Percentiles rank a stretch among this genome's conserved stretches.
phyloP scores from a whole-genome alignment of 768 basidiomycete species.

The Pholiota microspora region DNA sequence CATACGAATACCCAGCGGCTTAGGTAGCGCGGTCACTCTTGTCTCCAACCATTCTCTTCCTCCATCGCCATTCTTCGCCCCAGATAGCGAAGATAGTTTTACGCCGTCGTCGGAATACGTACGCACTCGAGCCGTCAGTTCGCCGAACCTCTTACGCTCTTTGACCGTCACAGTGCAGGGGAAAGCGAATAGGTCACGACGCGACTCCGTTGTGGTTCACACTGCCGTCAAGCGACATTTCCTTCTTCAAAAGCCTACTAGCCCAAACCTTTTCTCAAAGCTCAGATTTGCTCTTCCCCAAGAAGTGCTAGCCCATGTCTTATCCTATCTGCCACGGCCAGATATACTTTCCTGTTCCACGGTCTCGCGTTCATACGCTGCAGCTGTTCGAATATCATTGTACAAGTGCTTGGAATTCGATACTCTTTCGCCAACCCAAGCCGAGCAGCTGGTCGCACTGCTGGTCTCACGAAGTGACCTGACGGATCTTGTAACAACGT shows the following conservation, averaged over 20 bases:
- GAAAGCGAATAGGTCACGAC: constrained; percentile 15
- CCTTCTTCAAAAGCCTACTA: background rate
- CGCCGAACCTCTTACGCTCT: constrained; percentile 34
- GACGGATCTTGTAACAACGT: constrained; percentile 36
- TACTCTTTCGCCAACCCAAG: constrained; percentile 23
- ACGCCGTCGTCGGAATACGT: background rate
- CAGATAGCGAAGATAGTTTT: constrained; percentile 2
- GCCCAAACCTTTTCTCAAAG: constrained; percentile 9
- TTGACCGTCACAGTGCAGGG: constrained; percentile 10
- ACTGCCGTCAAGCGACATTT: background rate
- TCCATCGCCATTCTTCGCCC: constrained; percentile 29
- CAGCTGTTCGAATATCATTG: constrained; percentile 29
- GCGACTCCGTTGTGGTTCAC: constrained; percentile 8
- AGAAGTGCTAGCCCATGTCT: constrained; percentile 32
- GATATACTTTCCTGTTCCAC: constrained; percentile 27
- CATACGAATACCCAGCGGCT: constrained; percentile 44
- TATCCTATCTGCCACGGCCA: constrained; percentile 32
- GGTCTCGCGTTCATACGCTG: constrained; percentile 31
- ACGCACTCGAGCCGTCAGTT: constrained; percentile 32
- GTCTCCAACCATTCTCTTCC: constrained; percentile 33
- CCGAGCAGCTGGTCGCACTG: constrained; percentile 34
- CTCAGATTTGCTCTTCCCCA: constrained; percentile 23
- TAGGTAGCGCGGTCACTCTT: constrained; percentile 38
- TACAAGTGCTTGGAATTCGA: constrained; percentile 35
- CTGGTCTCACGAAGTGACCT: constrained; percentile 38